These are phyloP conservation scores for Globisporangium emineosum DNA, from an alignment of 352 stramenopile species.

Conservation along the genomic window DNA sequence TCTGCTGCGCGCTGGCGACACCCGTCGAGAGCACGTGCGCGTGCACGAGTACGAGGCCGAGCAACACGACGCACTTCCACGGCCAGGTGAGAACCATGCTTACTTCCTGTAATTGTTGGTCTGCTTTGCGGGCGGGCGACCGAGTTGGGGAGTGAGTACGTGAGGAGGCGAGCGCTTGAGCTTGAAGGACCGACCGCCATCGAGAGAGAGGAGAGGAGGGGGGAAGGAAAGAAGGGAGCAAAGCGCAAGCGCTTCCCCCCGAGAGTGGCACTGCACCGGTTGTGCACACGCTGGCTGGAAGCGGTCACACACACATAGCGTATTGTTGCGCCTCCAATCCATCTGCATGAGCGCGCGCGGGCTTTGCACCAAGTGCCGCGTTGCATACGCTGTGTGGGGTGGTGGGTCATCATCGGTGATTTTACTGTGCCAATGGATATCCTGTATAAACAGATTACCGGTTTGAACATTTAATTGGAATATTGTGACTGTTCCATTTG, in stretches of 20 bases:
- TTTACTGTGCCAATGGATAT: not conserved
- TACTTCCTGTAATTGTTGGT: too few species aligned
- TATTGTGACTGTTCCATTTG: not conserved
- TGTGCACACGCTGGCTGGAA: not conserved
- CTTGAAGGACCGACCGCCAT: too few species aligned
- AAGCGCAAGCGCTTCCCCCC: not conserved
- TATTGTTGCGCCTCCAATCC: not conserved
- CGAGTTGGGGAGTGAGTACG: conserved; percentile 10
- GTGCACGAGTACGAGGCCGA: conserved; percentile 6
- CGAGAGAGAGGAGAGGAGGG: not conserved
- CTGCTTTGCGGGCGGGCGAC: not conserved
- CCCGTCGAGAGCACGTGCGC: not conserved
- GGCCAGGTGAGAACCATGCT: conserved; percentile 8
- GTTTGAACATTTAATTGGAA: not conserved
- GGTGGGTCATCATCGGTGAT: not conserved
- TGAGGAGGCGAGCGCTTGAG: not conserved
- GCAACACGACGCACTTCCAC: conserved; percentile 5
- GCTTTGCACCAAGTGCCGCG: not conserved
- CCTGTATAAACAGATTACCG: not conserved
- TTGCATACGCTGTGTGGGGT: not conserved
- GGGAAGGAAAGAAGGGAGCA: not conserved
- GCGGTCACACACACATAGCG: not conserved
- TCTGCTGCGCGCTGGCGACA: not conserved
- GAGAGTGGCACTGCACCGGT: conserved; percentile 1
- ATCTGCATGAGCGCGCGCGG: not conserved